Conservation (phyloP, 106 monocot genomes). For the Acanthochlamys bracteata region DNA sequence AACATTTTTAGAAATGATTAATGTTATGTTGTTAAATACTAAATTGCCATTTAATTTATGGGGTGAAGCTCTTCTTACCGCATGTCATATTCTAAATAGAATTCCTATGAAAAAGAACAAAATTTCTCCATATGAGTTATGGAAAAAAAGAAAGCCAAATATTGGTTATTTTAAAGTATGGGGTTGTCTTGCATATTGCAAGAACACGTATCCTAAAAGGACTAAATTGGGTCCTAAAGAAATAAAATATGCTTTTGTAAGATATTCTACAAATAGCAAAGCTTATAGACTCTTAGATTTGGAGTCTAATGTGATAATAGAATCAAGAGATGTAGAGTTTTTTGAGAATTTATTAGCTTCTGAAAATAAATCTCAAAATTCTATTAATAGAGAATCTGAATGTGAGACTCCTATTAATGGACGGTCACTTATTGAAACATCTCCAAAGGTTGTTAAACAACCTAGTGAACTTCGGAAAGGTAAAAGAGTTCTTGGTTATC, state of each 20-base stretch:
- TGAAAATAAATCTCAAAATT: neutral
- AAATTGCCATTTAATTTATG: neutral
- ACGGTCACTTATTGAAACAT: neutral
- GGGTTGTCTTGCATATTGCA: neutral
- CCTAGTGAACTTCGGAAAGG: too few species aligned
- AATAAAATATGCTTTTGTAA: neutral
- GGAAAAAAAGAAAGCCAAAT: conserved; percentile 2
- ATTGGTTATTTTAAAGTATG: conserved; percentile 4
- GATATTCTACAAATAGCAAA: neutral
- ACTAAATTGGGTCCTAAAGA: neutral
- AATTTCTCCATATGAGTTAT: conserved; percentile 7
- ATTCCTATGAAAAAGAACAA: conserved; percentile 3
- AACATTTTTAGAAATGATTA: neutral
- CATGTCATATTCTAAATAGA: neutral
- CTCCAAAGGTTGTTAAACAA: too few species aligned
- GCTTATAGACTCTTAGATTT: neutral
- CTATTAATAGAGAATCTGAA: neutral
- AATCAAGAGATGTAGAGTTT: conserved; percentile 1
- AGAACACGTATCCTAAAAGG: neutral
- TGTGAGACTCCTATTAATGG: neutral
- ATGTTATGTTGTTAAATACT: neutral
- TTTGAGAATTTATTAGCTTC: neutral
- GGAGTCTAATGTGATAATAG: neutral
- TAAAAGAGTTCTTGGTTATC: neutral
- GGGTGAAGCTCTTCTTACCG: neutral